These are phyloP conservation scores for Amborella trichopoda DNA, from an alignment of 164 flowering plant species.

Conservation along the genomic window DNA sequence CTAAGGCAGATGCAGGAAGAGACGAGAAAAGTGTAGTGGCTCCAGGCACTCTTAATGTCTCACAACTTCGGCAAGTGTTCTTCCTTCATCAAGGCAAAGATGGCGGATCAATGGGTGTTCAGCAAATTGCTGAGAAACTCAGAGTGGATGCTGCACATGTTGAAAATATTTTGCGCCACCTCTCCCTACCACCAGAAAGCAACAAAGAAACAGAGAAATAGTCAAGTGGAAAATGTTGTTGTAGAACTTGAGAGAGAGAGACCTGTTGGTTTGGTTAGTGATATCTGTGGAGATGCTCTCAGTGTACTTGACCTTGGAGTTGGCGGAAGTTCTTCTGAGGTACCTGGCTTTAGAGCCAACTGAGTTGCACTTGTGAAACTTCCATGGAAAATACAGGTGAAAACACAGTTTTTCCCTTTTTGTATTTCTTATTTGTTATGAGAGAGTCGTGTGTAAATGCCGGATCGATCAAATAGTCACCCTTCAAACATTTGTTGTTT, in stretches of 20 bases:
- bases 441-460: too few relatives aligned
- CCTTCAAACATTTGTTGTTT: too few relatives aligned
- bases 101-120: constrained; percentile 53
- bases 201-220: constrained; percentile 18
- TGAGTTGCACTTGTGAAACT: too few relatives aligned
- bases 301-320: too few relatives aligned
- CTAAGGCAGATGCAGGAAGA: constrained; percentile 41
- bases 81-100: constrained; percentile 67
- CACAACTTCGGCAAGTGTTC: constrained; percentile 61
- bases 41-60: constrained; percentile 62
- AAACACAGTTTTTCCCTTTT: too few relatives aligned
- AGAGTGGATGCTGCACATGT: constrained; percentile 39
- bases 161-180: constrained; percentile 34
- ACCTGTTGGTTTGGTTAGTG: not conserved
- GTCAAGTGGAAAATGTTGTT: constrained; percentile 7
- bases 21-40: constrained; percentile 48
- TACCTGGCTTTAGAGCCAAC: too few relatives aligned
- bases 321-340: not conserved
- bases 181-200: constrained; percentile 63
- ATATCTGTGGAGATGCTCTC: not conserved
- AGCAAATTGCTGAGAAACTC: constrained; percentile 59
- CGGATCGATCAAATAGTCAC: too few relatives aligned
- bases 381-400: too few relatives aligned
- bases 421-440: too few relatives aligned
- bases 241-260: not conserved